Percentiles rank a stretch among this genome's conserved stretches.
phyloP scores from a whole-genome alignment of 176 grass and related monocot species.

The Calamus simplicifolius region DNA sequence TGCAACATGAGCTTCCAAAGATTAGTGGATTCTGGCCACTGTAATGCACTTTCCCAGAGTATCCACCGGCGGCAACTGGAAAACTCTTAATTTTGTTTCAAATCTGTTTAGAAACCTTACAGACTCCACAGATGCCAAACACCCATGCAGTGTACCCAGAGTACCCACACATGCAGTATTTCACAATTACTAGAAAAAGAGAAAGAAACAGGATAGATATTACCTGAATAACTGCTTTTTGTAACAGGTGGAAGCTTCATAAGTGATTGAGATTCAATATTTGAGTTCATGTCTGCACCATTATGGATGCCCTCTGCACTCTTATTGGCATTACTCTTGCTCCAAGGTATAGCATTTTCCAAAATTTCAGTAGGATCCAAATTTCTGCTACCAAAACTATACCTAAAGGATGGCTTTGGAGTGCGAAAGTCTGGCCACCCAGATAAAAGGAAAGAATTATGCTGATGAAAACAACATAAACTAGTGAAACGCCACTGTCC shows the following conservation, averaged over 20 bases:
- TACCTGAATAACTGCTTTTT: neutral
- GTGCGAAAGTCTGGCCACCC: conserved; percentile 45
- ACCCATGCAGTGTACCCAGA: too few relatives aligned
- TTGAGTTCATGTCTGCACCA: neutral
- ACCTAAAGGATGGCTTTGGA: conserved; percentile 48
- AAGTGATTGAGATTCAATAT: neutral
- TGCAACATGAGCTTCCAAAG: conserved; percentile 7
- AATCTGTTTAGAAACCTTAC: too few relatives aligned
- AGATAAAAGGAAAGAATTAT: conserved; percentile 3
- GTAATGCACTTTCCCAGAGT: too few relatives aligned
- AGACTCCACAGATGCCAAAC: too few relatives aligned
- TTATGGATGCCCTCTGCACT: neutral
- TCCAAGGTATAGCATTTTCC: conserved; percentile 12
- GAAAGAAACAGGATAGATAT: neutral
- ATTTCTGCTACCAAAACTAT: conserved; percentile 12
- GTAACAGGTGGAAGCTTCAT: conserved; percentile 3
- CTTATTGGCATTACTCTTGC: conserved; percentile 1
- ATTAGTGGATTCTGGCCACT: too few relatives aligned
- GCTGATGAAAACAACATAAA: conserved; percentile 2
- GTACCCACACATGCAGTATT: too few relatives aligned
- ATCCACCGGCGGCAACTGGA: too few relatives aligned
- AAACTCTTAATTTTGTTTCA: too few relatives aligned
- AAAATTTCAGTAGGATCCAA: conserved; percentile 12
- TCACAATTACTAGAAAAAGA: neutral
- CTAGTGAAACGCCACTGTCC: neutral